Conservation (phyloP, 106 monocot genomes). For the Vanilla planifolia region DNA sequence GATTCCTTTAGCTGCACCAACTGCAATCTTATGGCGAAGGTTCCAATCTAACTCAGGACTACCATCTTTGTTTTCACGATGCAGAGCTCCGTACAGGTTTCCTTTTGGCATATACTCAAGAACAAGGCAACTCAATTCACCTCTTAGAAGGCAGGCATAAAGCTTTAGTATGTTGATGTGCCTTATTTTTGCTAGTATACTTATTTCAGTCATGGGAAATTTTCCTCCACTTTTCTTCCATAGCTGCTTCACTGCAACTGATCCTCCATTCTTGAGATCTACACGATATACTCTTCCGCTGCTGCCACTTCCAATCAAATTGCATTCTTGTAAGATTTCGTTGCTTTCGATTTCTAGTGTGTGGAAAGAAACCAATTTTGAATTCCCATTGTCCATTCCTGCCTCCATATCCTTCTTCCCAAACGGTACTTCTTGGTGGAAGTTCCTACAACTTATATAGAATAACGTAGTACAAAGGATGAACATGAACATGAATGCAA, state of each 20-base stretch:
- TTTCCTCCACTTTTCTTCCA: conserved; percentile 35
- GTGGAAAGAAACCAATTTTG: conserved; percentile 59
- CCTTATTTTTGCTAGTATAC: conserved; percentile 57
- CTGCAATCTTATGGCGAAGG: conserved; percentile 55
- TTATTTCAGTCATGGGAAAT: conserved; percentile 44
- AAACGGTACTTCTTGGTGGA: conserved; percentile 34
- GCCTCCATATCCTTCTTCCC: conserved; percentile 22
- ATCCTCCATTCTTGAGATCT: conserved; percentile 39
- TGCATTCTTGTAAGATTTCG: conserved; percentile 53
- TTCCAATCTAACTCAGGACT: conserved; percentile 51
- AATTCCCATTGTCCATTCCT: conserved; percentile 15
- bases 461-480: conserved; percentile 26
- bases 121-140: conserved; percentile 42
- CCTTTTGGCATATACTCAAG: conserved; percentile 78
- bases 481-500: conserved; percentile 11
- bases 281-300: conserved; percentile 61
- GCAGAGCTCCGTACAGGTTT: conserved; percentile 57
- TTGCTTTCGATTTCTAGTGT: conserved; percentile 50
- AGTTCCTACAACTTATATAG: conserved; percentile 37
- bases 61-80: conserved; percentile 23
- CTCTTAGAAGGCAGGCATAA: conserved; percentile 48
- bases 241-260: conserved; percentile 69
- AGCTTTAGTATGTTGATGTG: conserved; percentile 80
- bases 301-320: conserved; percentile 66
- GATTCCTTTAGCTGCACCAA: conserved; percentile 74